Evolutionary conservation across 2,329 filamentous ascomycete species (phyloP), one percentile per base, ranked within the genome.

Genomic region (Sclerotinia minor): DNA sequence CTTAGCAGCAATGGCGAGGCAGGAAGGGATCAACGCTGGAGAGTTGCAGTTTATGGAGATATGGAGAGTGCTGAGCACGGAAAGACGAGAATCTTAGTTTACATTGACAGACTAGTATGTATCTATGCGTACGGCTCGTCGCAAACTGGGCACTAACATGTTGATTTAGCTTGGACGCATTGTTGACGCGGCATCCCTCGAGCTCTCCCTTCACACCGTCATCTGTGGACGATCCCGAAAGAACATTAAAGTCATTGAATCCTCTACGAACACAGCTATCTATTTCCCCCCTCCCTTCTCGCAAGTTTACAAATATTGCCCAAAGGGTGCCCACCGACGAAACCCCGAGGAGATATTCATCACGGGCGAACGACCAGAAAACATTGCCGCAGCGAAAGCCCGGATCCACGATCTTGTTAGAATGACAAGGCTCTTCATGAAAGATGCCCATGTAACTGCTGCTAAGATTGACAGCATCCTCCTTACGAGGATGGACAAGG

Each of bases 171-270:
- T 92, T 69, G 87, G 88, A 67, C 87, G 90, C 72, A 82, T 87
- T 68, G 90, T 95, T 65, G 93, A 97, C 78, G 87, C 85, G 59
- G 88, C 93, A 75, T 91, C 91, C 76, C 84, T 97, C 69, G 94
- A 97, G 73, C 82, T 94, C 61, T 92, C 92, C 35, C 86, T 97
- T 77, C 95, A 99, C 78, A 95, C 93, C 68, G 84, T 97, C 67
- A 89, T 98, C 61, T 97, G 94, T 78, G 95, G 95, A 60, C 91
- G 95, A 60, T 94, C 94, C 73, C 87, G 95, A 73, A 96, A 97
- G 83, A 97, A 97, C 78, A 97, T 99, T 82, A 98, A 98, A 82
- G 83, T 95, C 75, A 97, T 99, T 76, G 95, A 99, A 80, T 96
- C 95, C 19, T 88, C 91, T 38, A 98, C 95, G 19, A 92, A 94